Percentiles rank a stretch among this genome's conserved stretches.
These are phyloP conservation scores for Cryptosporidium xiaoi DNA, from an alignment of 169 alveolate genomes.

Conservation along the genomic window DNA sequence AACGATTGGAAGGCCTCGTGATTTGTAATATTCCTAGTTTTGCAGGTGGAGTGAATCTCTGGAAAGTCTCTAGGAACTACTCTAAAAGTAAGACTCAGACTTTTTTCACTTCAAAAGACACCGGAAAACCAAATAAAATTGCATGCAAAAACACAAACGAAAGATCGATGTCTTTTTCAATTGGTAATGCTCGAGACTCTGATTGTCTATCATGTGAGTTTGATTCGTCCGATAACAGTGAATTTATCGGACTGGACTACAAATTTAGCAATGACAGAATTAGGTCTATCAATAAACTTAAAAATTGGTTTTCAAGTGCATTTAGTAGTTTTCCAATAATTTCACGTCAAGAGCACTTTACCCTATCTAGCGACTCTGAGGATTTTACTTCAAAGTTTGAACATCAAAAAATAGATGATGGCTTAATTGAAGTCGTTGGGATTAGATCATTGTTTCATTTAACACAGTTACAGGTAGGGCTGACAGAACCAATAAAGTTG, in stretches of 20 bases:
- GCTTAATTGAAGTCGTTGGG: constrained; percentile 83
- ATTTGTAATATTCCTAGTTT: constrained; percentile 82
- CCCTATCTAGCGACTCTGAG: background rate
- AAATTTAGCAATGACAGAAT: constrained; percentile 2
- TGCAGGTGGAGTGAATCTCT: constrained; percentile 79
- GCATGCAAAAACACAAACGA: constrained; percentile 7
- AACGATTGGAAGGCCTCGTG: constrained; percentile 79
- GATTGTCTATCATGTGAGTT: constrained; percentile 1
- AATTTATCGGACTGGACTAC: background rate
- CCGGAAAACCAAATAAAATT: constrained; percentile 9
- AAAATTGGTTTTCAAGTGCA: constrained; percentile 28
- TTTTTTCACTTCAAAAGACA: constrained; percentile 8
- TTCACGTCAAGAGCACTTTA: background rate
- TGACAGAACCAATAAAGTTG: constrained; percentile 77
- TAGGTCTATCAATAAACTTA: constrained; percentile 17
- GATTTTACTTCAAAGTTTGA: constrained; percentile 24
- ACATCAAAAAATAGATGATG: constrained; percentile 80
- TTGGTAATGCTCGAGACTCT: constrained; percentile 12
- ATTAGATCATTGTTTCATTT: constrained; percentile 81
- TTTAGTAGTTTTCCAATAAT: background rate
- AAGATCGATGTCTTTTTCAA: constrained; percentile 60
- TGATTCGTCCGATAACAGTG: constrained; percentile 20
- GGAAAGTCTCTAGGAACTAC: constrained; percentile 73
- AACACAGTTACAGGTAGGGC: constrained; percentile 82
- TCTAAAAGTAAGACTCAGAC: background rate